Evolutionary conservation across 768 basidiomycete genomes (phyloP).

Genomic region (Naematelia aurantialba): DNA sequence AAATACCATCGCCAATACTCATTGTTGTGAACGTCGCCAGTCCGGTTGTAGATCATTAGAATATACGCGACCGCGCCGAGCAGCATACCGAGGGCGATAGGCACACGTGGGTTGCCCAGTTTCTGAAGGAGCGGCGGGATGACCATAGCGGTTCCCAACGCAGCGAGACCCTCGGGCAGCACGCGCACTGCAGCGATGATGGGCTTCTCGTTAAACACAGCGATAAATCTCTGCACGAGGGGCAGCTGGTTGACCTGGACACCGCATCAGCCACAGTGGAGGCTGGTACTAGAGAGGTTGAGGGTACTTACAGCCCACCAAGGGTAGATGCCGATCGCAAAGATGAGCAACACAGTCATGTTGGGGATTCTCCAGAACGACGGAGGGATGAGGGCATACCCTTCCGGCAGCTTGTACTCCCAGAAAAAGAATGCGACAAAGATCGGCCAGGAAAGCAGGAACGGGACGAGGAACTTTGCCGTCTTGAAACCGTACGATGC

Average conservation of each 20-base stretch:
- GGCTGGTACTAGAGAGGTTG: background rate
- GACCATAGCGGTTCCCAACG: conserved; percentile 19
- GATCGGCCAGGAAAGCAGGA: conserved; percentile 36
- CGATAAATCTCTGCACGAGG: conserved; percentile 29
- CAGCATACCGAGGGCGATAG: conserved; percentile 55
- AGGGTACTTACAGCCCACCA: conserved; percentile 30
- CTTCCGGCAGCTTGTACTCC: conserved; percentile 32
- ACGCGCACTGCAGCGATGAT: conserved; percentile 43
- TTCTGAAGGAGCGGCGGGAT: conserved; percentile 24
- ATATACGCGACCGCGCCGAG: conserved; percentile 63
- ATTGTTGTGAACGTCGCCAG: conserved; percentile 8
- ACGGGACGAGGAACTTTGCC: conserved; percentile 40
- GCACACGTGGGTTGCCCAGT: conserved; percentile 17
- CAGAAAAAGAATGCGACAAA: conserved; percentile 45
- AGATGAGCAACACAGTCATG: conserved; percentile 39
- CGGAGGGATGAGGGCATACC: conserved; percentile 42
- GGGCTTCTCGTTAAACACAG: conserved; percentile 19
- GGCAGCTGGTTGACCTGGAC: conserved; percentile 21
- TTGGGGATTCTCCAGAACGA: conserved; percentile 46
- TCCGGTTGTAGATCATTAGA: conserved; percentile 22
- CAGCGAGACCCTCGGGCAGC: conserved; percentile 38
- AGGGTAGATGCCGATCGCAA: conserved; percentile 40
- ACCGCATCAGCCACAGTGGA: background rate
- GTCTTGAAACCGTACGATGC: conserved; percentile 44
- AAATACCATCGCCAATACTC: conserved; percentile 38